Base-by-base conservation (phyloP, 305 asterid genomes). In the Withania somnifera region DNA sequence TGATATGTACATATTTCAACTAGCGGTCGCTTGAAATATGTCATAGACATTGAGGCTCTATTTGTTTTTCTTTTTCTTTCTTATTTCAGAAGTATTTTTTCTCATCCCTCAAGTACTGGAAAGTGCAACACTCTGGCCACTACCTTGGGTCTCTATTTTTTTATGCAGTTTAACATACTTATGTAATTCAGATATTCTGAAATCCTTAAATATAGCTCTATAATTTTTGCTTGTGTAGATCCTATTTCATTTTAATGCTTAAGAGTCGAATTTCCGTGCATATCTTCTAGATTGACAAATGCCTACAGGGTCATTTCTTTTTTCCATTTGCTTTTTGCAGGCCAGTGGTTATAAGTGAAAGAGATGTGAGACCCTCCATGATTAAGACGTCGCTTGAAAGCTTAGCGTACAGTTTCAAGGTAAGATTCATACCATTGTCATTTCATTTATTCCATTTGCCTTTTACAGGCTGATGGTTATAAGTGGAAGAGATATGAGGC, bases 381-480 rank as follows among this genome's bases (percentile, higher is more conserved):
- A 51, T 80, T 76, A 20, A 36, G 54, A 45, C 76, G 30, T 50
- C 57, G 1, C 60, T 53, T n/a, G 84, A 56, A 77, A 57, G 83
- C 32, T 63, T 83, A 67, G 45, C 51, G 20, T 22, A 38, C 47
- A 75, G 83, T 50, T 83, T 54, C 63, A 82, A 82, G 87, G 90
- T 87, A 85, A 64, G 20, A 22, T 78, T 68, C 14, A 20, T 30
- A 19, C 28, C 47, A 30, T 47, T 1, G 63, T 50, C 9, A 51
- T 26, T 30, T 50, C n/a, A 9, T 28, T 34, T 30, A 24, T 63
- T 83, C 75, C 32, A 17, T 38, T 68, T 67, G 3, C 20, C 36
- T 84, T 52, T 52, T 75, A 28, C 83, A 87, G 88, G 84, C 88
- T 86, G 30, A 79, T 86, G 86, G 84, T 87, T 47, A 20, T 85